phyloP scores from a whole-genome alignment of 1,284 basidiomycete species.

The Cutaneotrichosporon mucoides region DNA sequence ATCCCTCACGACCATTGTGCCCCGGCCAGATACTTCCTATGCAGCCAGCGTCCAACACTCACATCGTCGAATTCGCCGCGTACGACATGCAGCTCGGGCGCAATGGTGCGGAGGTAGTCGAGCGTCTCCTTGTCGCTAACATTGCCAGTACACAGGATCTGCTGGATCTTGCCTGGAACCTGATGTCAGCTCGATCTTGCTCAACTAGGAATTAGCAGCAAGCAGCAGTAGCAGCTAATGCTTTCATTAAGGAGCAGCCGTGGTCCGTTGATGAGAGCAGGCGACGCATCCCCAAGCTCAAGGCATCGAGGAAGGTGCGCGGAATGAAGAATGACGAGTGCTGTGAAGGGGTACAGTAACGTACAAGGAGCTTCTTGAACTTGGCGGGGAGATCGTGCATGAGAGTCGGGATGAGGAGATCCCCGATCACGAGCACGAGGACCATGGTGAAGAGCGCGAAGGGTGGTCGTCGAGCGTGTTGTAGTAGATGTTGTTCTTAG shows the following conservation, averaged over 20 bases:
- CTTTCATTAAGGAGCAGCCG: too few relatives aligned
- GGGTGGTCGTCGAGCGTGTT: too few relatives aligned
- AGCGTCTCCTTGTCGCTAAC: slow-evolving; percentile 96
- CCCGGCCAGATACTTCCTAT: too few relatives aligned
- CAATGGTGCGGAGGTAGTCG: slow-evolving; percentile 94
- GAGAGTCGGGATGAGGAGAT: slow-evolving; percentile 85
- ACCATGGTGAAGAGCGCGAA: slow-evolving; percentile 55
- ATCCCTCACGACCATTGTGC: too few relatives aligned
- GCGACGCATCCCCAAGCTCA: too few relatives aligned
- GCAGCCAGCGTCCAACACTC: slow-evolving; percentile 19
- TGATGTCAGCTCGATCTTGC: slow-evolving; percentile 18
- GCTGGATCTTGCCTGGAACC: slow-evolving; percentile 93
- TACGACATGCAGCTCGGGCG: slow-evolving; percentile 87
- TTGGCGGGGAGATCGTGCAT: slow-evolving; percentile 87
- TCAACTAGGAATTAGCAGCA: too few relatives aligned
- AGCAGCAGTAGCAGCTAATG: too few relatives aligned
- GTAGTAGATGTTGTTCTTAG: too few relatives aligned
- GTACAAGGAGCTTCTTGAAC: slow-evolving; percentile 90
- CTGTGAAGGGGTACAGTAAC: slow-evolving; percentile 15
- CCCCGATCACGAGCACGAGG: slow-evolving; percentile 88
- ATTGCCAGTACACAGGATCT: slow-evolving; percentile 96
- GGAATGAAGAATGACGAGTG: too few relatives aligned
- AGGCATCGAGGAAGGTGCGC: too few relatives aligned
- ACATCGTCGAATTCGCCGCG: slow-evolving; percentile 96
- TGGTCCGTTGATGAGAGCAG: too few relatives aligned